These are phyloP conservation scores for Whalleya microplaca DNA, from an alignment of 2,329 filamentous ascomycete species.

Conservation along the genomic window DNA sequence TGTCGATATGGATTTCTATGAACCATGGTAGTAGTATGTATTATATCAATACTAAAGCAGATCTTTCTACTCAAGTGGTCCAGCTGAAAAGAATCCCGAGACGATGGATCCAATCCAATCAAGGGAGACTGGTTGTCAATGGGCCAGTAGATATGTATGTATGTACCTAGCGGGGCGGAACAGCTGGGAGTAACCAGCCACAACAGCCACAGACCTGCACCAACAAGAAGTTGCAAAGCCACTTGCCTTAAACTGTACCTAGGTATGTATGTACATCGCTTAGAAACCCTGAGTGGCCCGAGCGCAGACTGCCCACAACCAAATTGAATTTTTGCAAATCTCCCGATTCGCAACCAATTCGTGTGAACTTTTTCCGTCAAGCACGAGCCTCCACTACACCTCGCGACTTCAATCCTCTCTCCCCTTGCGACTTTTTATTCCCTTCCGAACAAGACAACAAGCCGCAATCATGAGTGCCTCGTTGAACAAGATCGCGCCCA, in stretches of 20 bases:
- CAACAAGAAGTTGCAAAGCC: neutral
- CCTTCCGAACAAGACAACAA: constrained; percentile 21
- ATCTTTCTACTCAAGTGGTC: no score
- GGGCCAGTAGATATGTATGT: no score
- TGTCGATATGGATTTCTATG: no score
- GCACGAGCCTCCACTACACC: constrained; percentile 13
- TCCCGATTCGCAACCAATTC: constrained; percentile 1
- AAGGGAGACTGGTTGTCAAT: no score
- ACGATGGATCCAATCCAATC: no score
- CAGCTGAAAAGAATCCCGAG: no score
- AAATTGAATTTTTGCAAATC: constrained; percentile 15
- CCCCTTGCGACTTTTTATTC: constrained; percentile 20
- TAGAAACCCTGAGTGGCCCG: constrained; percentile 22
- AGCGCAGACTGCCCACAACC: constrained; percentile 17
- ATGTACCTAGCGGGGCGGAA: no score
- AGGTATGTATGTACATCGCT: no score
- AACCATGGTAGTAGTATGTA: no score
- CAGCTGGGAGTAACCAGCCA: no score
- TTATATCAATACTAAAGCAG: no score
- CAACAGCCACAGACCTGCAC: neutral
- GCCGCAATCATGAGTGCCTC: constrained; percentile 68
- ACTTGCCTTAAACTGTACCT: neutral
- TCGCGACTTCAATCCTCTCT: constrained; percentile 19
- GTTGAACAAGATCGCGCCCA: constrained; percentile 97
- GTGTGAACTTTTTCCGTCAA: constrained; percentile 18